phyloP scores from a whole-genome alignment of 768 basidiomycete species.

The Mycena sanguinolenta region DNA sequence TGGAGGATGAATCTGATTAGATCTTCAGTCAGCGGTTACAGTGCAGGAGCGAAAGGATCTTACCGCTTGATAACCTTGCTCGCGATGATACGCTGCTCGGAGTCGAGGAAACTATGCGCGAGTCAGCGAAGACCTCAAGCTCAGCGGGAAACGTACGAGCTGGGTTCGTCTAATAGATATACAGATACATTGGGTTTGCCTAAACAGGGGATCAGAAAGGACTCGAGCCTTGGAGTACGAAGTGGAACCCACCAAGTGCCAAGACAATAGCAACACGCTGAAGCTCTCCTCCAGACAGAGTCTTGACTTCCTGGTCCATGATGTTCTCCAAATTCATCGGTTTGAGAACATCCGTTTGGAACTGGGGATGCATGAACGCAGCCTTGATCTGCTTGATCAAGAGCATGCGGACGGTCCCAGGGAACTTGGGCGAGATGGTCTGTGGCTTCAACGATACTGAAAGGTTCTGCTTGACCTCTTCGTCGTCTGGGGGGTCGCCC shows the following conservation, averaged over 20 bases:
- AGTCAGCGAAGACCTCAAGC: neutral
- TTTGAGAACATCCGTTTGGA: conserved; percentile 98
- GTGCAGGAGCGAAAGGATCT: conserved; percentile 36
- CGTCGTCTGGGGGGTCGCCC: conserved; percentile 90
- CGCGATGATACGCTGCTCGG: conserved; percentile 99
- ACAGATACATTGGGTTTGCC: conserved; percentile 86
- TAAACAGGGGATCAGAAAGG: conserved; percentile 38
- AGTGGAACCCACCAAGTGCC: conserved; percentile 73
- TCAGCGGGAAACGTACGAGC: conserved; percentile 62
- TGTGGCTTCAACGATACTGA: conserved; percentile 98
- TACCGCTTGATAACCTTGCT: conserved; percentile 98
- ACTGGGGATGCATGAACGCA: conserved; percentile 99
- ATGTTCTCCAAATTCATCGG: conserved; percentile 96
- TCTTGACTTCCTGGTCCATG: conserved; percentile 98
- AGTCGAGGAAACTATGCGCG: conserved; percentile 86
- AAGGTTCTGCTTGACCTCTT: conserved; percentile 84
- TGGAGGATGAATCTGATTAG: conserved; percentile 87
- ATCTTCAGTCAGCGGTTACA: neutral
- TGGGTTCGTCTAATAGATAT: conserved; percentile 97
- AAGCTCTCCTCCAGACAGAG: conserved; percentile 97
- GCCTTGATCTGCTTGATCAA: conserved; percentile 94
- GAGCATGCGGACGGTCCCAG: conserved; percentile 95
- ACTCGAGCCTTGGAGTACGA: neutral
- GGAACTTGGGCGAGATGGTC: conserved; percentile 98
- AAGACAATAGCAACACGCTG: conserved; percentile 98